phyloP scores from a whole-genome alignment of 192 early-diverging fungal genomes.

The Coemansia asiatica region DNA sequence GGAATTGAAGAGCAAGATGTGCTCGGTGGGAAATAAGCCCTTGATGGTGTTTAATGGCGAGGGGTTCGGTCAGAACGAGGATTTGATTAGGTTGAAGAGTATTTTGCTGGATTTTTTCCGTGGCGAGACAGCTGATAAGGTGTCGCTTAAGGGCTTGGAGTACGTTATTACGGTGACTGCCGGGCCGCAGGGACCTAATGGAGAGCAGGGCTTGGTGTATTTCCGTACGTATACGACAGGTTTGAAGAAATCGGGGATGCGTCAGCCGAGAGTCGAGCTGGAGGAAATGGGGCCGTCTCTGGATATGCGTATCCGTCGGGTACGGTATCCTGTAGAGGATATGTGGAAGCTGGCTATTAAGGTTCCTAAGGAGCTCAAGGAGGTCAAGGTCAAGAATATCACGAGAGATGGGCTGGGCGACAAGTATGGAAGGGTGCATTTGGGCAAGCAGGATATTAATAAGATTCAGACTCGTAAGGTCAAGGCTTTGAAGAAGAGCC shows the following conservation, averaged over 20 bases:
- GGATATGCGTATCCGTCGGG: constrained; percentile 79
- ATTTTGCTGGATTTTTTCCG: constrained; percentile 89
- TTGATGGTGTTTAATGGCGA: constrained; percentile 90
- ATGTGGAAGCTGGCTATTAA: constrained; percentile 78
- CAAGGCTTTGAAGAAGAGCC: constrained; percentile 85
- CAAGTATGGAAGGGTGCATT: constrained; percentile 85
- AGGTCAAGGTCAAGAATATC: constrained; percentile 88
- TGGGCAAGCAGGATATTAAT: constrained; percentile 86
- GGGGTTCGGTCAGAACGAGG: constrained; percentile 70
- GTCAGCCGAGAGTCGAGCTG: constrained; percentile 87
- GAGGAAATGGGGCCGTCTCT: constrained; percentile 90
- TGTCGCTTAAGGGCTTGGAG: constrained; percentile 86
- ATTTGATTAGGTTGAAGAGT: constrained; percentile 75
- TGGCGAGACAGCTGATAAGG: constrained; percentile 70
- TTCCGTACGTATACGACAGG: constrained; percentile 79
- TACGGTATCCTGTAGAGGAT: constrained; percentile 70
- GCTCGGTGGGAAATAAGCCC: constrained; percentile 85
- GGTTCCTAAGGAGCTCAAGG: constrained; percentile 82
- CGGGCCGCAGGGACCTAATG: constrained; percentile 60
- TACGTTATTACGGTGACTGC: constrained; percentile 86
- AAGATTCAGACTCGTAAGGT: constrained; percentile 98
- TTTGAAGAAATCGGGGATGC: constrained; percentile 84
- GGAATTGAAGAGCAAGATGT: constrained; percentile 71
- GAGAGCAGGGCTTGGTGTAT: constrained; percentile 66
- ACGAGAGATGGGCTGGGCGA: constrained; percentile 87